Evolutionary conservation across 306 rosid genomes (phyloP).

Genomic region (Rosa lucieae): DNA sequence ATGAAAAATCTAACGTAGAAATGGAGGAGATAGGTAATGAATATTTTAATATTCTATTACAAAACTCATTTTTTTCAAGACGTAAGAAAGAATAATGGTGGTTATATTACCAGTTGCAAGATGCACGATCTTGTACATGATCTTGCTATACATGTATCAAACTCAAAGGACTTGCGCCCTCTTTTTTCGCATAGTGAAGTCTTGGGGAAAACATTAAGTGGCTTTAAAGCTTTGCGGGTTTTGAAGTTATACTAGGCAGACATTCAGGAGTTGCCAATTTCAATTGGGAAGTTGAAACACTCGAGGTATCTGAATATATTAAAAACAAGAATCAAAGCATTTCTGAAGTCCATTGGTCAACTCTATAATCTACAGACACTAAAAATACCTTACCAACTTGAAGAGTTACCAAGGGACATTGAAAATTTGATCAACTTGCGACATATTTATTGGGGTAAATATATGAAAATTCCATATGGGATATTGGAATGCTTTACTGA

Average conservation of each 20-base stretch:
- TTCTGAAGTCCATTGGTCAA: background rate
- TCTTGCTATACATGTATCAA: background rate
- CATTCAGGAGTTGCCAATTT: background rate
- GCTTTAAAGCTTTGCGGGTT: background rate
- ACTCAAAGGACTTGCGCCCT: background rate
- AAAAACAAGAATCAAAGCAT: background rate
- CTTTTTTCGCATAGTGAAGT: too few species aligned
- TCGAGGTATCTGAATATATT: background rate
- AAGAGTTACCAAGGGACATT: background rate
- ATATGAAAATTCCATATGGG: background rate
- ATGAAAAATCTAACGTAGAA: background rate
- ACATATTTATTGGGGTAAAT: background rate
- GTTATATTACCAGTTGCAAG: background rate
- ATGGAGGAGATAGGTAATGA: background rate
- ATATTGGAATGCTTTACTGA: background rate
- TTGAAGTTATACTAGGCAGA: background rate
- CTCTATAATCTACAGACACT: background rate
- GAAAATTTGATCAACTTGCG: conserved; percentile 1
- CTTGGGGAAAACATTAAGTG: background rate
- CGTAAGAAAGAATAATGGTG: background rate
- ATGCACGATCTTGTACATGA: background rate
- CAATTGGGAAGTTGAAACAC: background rate
- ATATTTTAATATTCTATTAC: background rate
- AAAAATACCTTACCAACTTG: background rate
- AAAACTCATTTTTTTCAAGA: background rate